A percentile compares a stretch with the other conserved stretches of the same genome.
Conservation (phyloP, 2,329 filamentous ascomycete genomes). For the Neurospora sp. region DNA sequence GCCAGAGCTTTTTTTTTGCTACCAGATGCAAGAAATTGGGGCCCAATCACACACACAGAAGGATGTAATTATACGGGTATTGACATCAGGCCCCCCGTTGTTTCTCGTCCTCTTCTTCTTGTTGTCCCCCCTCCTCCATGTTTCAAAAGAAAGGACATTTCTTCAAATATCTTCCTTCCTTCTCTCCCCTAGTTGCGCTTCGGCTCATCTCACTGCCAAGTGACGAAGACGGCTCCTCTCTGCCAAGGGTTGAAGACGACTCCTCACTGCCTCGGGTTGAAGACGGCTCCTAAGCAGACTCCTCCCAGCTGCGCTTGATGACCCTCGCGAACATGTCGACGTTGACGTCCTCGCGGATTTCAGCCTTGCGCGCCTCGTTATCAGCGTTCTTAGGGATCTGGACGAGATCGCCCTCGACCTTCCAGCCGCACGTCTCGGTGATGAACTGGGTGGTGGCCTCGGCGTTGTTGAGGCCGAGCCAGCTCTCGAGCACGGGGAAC, state of each 20-base stretch:
- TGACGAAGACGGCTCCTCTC: not conserved
- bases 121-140: not conserved
- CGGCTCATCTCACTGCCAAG: not conserved
- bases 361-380: slow-evolving; percentile 92
- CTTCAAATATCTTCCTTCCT: slow-evolving; percentile 1
- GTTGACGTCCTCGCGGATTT: slow-evolving; percentile 91
- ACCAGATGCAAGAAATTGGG: slow-evolving; percentile 19
- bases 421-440: slow-evolving; percentile 79
- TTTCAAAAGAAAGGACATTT: not conserved
- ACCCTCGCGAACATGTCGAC: slow-evolving; percentile 78
- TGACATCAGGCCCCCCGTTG: slow-evolving; percentile 5
- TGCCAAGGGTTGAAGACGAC: not conserved
- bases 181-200: not conserved
- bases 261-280: not conserved
- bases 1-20: slow-evolving; percentile 20
- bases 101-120: slow-evolving; percentile 1
- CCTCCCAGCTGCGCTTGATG: slow-evolving; percentile 78
- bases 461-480: slow-evolving; percentile 59
- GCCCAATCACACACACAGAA: not conserved
- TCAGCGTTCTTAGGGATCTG: slow-evolving; percentile 87
- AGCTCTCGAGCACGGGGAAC: slow-evolving; percentile 58
- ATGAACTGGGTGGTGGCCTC: slow-evolving; percentile 68
- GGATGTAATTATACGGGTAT: slow-evolving; percentile 1
- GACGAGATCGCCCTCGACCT: slow-evolving; percentile 54
- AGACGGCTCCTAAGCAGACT: slow-evolving; percentile 43